Percentiles rank a stretch among this genome's conserved stretches.
phyloP scores from a whole-genome alignment of 2,329 filamentous ascomycete genomes.

The Aurifilum marmelostoma region DNA sequence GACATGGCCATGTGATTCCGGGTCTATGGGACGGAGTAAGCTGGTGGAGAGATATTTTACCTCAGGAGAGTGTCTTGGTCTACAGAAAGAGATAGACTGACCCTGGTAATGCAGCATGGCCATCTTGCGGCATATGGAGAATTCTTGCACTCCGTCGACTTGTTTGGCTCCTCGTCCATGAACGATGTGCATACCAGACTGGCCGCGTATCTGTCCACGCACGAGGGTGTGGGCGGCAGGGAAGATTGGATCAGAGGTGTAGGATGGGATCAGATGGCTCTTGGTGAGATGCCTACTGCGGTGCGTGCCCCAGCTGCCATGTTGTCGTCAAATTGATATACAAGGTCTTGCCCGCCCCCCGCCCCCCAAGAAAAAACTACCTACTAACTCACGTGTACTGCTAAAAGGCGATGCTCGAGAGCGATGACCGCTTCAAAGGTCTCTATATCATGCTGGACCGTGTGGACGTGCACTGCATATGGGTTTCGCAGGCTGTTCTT shows the following conservation, averaged over 20 bases:
- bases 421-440: constrained; percentile 54
- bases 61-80: not conserved
- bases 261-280: constrained; percentile 71
- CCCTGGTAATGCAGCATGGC: constrained; percentile 49
- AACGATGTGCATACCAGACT: constrained; percentile 58
- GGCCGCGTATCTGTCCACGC: constrained; percentile 51
- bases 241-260: constrained; percentile 67
- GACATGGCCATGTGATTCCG: constrained; percentile 61
- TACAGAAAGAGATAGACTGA: constrained; percentile 1
- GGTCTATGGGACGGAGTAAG: constrained; percentile 66
- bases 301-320: constrained; percentile 42
- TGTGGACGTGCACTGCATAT: constrained; percentile 71
- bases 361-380: too few relatives aligned
- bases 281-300: constrained; percentile 68
- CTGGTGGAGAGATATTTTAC: not conserved
- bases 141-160: constrained; percentile 66
- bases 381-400: not conserved
- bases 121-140: constrained; percentile 69
- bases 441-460: constrained; percentile 71
- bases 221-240: constrained; percentile 55
- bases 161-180: constrained; percentile 62
- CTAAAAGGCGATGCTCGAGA: constrained; percentile 55
- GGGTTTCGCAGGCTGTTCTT: constrained; percentile 68
- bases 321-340: constrained; percentile 17
- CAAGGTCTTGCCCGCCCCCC: not conserved